These are phyloP conservation scores for Pyricularia sp. DNA, from an alignment of 2,329 filamentous ascomycete species.

Conservation along the genomic window DNA sequence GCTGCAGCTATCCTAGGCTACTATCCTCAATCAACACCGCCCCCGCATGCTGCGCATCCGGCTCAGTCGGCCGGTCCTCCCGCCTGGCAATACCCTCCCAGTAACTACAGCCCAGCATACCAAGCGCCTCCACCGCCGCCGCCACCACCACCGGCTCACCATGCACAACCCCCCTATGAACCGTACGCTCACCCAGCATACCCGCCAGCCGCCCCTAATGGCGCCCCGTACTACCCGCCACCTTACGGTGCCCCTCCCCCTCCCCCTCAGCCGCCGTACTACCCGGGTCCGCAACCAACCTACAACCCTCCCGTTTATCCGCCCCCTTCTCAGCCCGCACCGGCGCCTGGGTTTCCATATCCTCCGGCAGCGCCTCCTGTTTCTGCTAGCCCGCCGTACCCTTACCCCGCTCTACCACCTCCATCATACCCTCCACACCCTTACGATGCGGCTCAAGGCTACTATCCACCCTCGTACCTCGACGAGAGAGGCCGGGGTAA, in stretches of 20 bases:
- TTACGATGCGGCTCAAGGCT: neutral
- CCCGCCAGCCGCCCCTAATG: conserved; percentile 2
- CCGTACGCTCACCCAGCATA: conserved; percentile 6
- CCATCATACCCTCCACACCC: neutral
- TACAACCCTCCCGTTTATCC: conserved; percentile 7
- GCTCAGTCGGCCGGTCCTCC: conserved; percentile 10
- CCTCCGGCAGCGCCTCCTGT: conserved; percentile 8
- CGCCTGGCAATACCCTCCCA: conserved; percentile 11
- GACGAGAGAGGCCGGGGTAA: neutral
- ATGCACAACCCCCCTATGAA: conserved; percentile 11
- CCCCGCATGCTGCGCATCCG: conserved; percentile 12
- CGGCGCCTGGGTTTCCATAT: neutral
- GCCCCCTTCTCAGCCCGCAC: conserved; percentile 4
- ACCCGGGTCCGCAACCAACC: conserved; percentile 5
- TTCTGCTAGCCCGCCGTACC: neutral
- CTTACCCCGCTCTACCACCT: neutral
- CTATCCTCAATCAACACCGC: conserved; percentile 13
- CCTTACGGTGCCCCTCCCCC: neutral
- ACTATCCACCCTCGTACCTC: conserved; percentile 1
- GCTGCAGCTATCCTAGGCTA: conserved; percentile 13
- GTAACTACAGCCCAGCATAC: conserved; percentile 9
- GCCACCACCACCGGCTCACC: conserved; percentile 6
- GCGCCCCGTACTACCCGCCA: conserved; percentile 7
- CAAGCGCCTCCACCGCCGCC: conserved; percentile 9
- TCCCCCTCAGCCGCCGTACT: conserved; percentile 4